These are phyloP conservation scores for Thuja plicata DNA, from an alignment of 83 land plant genomes.

Conservation along the genomic window DNA sequence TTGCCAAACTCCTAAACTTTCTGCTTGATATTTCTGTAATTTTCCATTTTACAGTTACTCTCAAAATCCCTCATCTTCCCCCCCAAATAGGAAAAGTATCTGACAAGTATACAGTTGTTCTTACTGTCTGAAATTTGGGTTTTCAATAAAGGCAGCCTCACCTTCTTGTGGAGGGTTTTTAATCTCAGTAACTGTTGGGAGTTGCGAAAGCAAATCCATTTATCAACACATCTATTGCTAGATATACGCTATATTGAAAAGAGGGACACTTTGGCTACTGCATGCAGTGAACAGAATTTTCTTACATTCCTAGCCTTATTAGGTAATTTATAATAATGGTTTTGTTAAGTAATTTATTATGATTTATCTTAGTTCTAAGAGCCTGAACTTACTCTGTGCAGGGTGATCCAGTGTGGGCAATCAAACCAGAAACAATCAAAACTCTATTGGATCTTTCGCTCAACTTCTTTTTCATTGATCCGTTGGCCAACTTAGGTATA, in stretches of 20 bases:
- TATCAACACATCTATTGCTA: neutral
- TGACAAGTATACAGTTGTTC: no score
- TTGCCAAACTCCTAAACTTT: no score
- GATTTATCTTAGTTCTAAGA: neutral
- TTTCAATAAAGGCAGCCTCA: no score
- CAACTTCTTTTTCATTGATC: slow-evolving; percentile 90
- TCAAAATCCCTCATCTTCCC: no score
- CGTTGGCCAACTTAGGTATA: slow-evolving; percentile 64
- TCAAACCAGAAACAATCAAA: slow-evolving; percentile 65
- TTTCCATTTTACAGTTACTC: no score
- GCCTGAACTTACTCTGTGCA: slow-evolving; percentile 22
- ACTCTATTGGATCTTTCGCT: slow-evolving; percentile 77
- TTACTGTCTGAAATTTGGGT: no score
- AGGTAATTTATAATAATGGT: neutral
- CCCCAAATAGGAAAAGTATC: no score
- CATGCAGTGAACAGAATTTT: neutral
- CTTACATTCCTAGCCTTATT: neutral
- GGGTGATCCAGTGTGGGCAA: slow-evolving; percentile 99
- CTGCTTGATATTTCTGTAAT: no score
- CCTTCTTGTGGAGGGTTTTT: no score
- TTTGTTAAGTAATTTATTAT: neutral
- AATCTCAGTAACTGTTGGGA: no score
- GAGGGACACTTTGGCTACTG: neutral
- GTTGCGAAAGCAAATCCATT: no score
- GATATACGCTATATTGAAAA: neutral